These are phyloP conservation scores for Fusarium algeriense DNA, from an alignment of 2,329 filamentous ascomycete species.

Conservation along the genomic window DNA sequence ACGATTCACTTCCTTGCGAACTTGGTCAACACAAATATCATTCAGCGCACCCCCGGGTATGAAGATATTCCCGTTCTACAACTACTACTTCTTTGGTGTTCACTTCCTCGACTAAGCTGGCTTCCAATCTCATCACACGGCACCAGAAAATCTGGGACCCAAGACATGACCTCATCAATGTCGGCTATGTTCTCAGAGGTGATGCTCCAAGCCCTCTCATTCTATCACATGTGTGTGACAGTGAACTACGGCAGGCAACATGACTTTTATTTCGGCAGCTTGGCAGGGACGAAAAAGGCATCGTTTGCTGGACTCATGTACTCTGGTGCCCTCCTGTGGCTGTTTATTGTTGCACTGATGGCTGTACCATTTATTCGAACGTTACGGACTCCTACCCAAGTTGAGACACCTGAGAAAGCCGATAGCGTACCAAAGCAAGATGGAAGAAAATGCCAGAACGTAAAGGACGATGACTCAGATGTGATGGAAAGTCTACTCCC, in stretches of 20 bases:
- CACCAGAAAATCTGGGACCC: background rate
- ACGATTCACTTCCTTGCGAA: background rate
- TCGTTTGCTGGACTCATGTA: slow-evolving; percentile 16
- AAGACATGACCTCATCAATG: background rate
- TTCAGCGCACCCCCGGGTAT: slow-evolving; percentile 12
- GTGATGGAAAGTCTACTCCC: too few species aligned
- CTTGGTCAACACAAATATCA: background rate
- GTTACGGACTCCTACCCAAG: background rate
- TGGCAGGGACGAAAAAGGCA: background rate
- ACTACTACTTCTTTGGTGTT: slow-evolving; percentile 17
- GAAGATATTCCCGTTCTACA: background rate
- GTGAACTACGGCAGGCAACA: slow-evolving; percentile 7
- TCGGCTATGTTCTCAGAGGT: slow-evolving; percentile 8
- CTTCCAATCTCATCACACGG: background rate
- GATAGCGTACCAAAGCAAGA: rapidly evolving
- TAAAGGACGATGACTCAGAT: too few species aligned
- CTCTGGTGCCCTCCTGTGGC: slow-evolving; percentile 17
- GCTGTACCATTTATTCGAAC: background rate
- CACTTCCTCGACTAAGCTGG: slow-evolving; percentile 22
- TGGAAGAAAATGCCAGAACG: too few species aligned
- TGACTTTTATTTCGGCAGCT: background rate
- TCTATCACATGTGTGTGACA: slow-evolving; percentile 7
- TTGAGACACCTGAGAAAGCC: too few species aligned
- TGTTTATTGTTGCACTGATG: background rate
- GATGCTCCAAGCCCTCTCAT: background rate